Base-by-base conservation (phyloP, 2,329 filamentous ascomycete genomes). In the Beauveria scarabaeidicola region DNA sequence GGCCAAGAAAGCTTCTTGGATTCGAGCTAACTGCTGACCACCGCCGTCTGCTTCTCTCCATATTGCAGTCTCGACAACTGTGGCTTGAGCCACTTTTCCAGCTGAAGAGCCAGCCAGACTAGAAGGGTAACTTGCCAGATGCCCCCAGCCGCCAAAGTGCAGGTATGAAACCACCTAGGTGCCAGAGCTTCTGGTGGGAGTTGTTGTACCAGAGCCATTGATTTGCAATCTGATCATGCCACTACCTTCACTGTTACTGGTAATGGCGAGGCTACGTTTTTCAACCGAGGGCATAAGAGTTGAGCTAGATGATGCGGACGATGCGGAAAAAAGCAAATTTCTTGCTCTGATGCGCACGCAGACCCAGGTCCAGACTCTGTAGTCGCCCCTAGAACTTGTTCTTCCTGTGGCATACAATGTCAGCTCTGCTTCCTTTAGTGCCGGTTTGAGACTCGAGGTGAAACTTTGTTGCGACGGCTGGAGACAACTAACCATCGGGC, bases 61-160 rank as follows among this genome's bases (percentile, higher is more conserved):
- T 59, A 6, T 60, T 29, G 61, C 58, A 5, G 29, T 2, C n/a
- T 43, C n/a, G 15, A 17, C n/a, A 11, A 8, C 6, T 6, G 55
- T 25, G n/a, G 9, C 55, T 36, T 17, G 15, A 5, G 29, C 4
- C 32, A 21, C 7, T 51, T 60, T 44, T 44, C 41, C 53, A 21
- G 52, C 58, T 15, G 54, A 52, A n/a, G 64, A 55, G 38, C 65
- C 67, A 8, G 70, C 70, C 44, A 75, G 67, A 9, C 73, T 75
- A 64, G 77, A 77, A 0, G 75, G 75, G 60, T 77, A 75, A 62
- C 69, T 74, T 77, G 73, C 74, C 75, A 77, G 57, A 71, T 68
- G 23, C 66, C 64, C 64, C 53, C 64, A 59, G 55, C 68, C 68
- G 29, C 69, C 66, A 11, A 75, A 69, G 64, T 73, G 70, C n/a